Evolutionary conservation across 331 rosid genomes (phyloP), one percentile per base, ranked within the genome.

Genomic region (Phaseolus coccineus): DNA sequence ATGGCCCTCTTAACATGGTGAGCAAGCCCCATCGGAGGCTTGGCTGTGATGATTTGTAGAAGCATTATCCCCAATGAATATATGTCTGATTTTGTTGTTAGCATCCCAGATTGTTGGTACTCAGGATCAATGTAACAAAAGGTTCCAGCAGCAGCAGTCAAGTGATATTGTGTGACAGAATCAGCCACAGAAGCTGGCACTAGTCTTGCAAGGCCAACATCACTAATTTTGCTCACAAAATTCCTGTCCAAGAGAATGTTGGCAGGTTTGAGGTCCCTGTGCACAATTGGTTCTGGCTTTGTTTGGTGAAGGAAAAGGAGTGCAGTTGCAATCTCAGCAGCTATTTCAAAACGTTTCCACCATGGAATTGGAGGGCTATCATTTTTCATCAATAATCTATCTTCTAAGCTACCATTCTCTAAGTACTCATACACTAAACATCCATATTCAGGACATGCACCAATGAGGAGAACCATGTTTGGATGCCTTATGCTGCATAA

Each of bases 371-470:
- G 92, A 16, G 88, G 90, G 11, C 78, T 83, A 46, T 87, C 77
- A 0, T 92, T 86, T 82, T 87, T 90, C 68, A 75, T 82, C 47
- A 89, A 48, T 72, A 95, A 79, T 48, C 96, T 85, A 27, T 95
- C 99, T 81, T 95, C 99, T 77, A 95, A 84, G 85, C 93, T 92
- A 39, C 99, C 99, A 52, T 95, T 86, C 2, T 89, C 89, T 97
- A 95, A 83, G 89, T 85, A 88, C 73, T 95, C 99, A 33, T 92
- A 95, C 51, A 95, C 96, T 70, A 95, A 80, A 63, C 99, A 95
- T 63, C 99, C 99, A 10, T 87, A 89, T 28, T 92, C 99, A 3
- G 95, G 93, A 80, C 97, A 95, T 0, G 97, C 99, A 30, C 99
- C 97, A 61, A 95, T 91, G 73, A 95, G 93, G 58, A 95, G 96